Conservation (phyloP, 164 flowering plant species). For the Aristolochia contorta region DNA sequence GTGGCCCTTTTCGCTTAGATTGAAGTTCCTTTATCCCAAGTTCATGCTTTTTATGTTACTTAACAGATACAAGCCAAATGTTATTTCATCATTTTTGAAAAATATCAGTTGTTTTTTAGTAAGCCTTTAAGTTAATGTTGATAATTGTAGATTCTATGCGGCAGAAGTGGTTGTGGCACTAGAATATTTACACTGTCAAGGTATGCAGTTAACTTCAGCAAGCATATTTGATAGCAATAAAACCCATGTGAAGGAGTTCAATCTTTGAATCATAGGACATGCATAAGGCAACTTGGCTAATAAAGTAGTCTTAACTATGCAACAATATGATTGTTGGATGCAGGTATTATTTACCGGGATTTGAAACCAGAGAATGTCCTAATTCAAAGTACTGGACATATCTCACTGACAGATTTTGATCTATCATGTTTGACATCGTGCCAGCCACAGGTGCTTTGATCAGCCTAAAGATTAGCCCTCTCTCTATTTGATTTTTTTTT, state of each 20-base stretch:
- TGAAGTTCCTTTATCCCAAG: too few relatives aligned
- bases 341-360: constrained; percentile 94
- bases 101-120: not conserved
- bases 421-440: constrained; percentile 92
- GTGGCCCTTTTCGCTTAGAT: too few relatives aligned
- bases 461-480: not conserved
- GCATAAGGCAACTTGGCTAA: too few relatives aligned
- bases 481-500: not conserved
- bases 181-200: constrained; percentile 99
- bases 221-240: not conserved
- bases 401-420: constrained; percentile 91
- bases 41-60: not conserved
- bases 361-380: constrained; percentile 95
- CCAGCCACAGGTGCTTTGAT: constrained; percentile 72
- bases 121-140: constrained; percentile 7
- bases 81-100: not conserved
- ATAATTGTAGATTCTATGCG: constrained; percentile 69
- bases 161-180: constrained; percentile 87
- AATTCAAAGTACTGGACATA: constrained; percentile 71
- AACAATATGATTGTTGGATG: not conserved
- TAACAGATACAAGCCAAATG: not conserved
- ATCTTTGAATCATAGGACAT: too few relatives aligned
- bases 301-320: not conserved
- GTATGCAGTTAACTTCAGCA: constrained; percentile 21
- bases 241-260: too few relatives aligned